Conservation (phyloP, 805 yeast genomes). For the Candida morakotiae region DNA sequence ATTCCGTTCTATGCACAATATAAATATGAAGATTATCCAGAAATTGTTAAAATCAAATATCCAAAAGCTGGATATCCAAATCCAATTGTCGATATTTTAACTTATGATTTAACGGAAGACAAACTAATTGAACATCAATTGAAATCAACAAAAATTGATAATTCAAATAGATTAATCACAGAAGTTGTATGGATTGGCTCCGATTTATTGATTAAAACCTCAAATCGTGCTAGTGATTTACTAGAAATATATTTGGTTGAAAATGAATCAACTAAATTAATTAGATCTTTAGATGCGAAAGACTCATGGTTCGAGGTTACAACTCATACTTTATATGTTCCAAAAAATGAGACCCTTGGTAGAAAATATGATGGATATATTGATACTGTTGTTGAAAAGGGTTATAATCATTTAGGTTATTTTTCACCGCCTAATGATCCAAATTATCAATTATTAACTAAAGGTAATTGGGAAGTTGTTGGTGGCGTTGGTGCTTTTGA, state of each 20-base stretch:
- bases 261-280: slow-evolving; percentile 19
- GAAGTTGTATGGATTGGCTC: slow-evolving; percentile 58
- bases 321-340: slow-evolving; percentile 29
- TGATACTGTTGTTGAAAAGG: slow-evolving; percentile 62
- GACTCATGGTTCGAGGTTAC: slow-evolving; percentile 60
- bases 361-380: slow-evolving; percentile 61
- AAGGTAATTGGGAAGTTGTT: slow-evolving; percentile 90
- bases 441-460: slow-evolving; percentile 48
- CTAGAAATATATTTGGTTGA: slow-evolving; percentile 49
- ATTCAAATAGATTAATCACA: slow-evolving; percentile 49
- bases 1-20: slow-evolving; percentile 48
- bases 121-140: slow-evolving; percentile 10
- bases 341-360: slow-evolving; percentile 30
- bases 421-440: slow-evolving; percentile 60
- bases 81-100: slow-evolving; percentile 49
- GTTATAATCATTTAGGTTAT: slow-evolving; percentile 77
- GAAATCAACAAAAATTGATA: slow-evolving; percentile 19
- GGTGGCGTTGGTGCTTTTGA: slow-evolving; percentile 59
- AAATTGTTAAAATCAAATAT: slow-evolving; percentile 45
- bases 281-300: slow-evolving; percentile 43
- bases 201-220: slow-evolving; percentile 48
- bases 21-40: slow-evolving; percentile 42
- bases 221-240: slow-evolving; percentile 58
- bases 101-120: slow-evolving; percentile 31
- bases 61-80: slow-evolving; percentile 68